Conservation (phyloP, 257 asterid species). For the Cordia subcordata region DNA sequence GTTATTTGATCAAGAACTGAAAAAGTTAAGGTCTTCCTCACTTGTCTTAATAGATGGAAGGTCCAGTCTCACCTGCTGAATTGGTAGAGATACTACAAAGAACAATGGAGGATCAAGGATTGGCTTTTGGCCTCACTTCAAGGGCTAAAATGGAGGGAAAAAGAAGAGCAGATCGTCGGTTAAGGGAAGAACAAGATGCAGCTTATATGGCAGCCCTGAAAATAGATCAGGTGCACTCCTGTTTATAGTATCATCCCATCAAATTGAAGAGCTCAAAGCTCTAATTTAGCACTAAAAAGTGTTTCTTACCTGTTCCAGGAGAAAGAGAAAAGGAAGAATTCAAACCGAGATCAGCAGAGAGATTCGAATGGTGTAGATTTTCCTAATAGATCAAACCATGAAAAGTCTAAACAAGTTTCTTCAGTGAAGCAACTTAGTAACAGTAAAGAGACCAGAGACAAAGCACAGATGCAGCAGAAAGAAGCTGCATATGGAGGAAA, state of each 20-base stretch:
- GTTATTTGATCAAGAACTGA: background rate
- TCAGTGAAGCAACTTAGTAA: conserved; percentile 23
- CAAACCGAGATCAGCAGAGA: conserved; percentile 18
- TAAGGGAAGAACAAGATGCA: conserved; percentile 83
- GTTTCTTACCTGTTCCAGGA: conserved; percentile 32
- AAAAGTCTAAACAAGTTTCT: conserved; percentile 17
- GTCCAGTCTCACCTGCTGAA: conserved; percentile 75
- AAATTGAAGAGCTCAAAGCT: too few species aligned
- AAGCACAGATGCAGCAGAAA: conserved; percentile 23
- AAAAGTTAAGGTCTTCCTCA: background rate
- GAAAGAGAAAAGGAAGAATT: conserved; percentile 36
- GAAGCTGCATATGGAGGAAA: conserved; percentile 19
- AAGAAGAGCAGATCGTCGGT: conserved; percentile 34
- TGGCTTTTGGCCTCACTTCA: conserved; percentile 53
- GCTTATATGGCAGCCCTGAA: conserved; percentile 71
- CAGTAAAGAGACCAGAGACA: conserved; percentile 15
- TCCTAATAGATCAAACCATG: conserved; percentile 16
- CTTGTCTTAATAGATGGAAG: conserved; percentile 57
- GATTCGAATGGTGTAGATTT: conserved; percentile 20
- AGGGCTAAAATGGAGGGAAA: conserved; percentile 42
- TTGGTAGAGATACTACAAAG: conserved; percentile 65
- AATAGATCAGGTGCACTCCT: conserved; percentile 83
- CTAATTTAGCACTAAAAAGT: too few species aligned
- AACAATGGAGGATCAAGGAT: conserved; percentile 77
- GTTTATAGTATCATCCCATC: too few species aligned